phyloP scores from a whole-genome alignment of 345 rosid genomes.

The Citrus trifoliata region DNA sequence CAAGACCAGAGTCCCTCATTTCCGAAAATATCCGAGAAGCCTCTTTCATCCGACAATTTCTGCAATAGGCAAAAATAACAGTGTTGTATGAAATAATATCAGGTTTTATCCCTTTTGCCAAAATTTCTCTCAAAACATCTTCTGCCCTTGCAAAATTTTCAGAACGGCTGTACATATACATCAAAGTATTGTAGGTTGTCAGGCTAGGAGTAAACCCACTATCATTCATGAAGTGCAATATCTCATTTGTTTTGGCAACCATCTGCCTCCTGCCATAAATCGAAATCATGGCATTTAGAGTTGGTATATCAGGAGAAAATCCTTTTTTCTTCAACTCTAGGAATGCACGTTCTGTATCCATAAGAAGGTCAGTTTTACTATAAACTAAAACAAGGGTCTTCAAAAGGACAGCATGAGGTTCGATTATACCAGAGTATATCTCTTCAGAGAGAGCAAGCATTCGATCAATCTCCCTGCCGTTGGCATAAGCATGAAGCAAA shows the following conservation, averaged over 20 bases:
- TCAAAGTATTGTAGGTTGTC: slow-evolving; percentile 86
- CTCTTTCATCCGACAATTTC: slow-evolving; percentile 87
- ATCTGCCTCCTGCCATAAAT: slow-evolving; percentile 89
- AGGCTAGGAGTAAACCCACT: slow-evolving; percentile 72
- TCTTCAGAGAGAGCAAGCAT: slow-evolving; percentile 80
- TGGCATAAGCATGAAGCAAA: slow-evolving; percentile 91
- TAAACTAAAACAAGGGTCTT: slow-evolving; percentile 87
- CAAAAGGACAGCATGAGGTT: slow-evolving; percentile 71
- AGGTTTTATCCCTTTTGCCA: slow-evolving; percentile 75
- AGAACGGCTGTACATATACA: slow-evolving; percentile 87
- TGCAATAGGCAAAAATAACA: slow-evolving; percentile 78
- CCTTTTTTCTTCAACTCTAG: slow-evolving; percentile 65
- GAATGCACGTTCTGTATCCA: slow-evolving; percentile 82
- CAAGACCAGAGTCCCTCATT: slow-evolving; percentile 62
- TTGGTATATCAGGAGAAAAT: slow-evolving; percentile 62
- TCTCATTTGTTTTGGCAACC: slow-evolving; percentile 63
- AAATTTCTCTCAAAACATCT: slow-evolving; percentile 58
- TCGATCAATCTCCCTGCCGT: slow-evolving; percentile 69
- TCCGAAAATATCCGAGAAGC: slow-evolving; percentile 75
- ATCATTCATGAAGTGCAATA: slow-evolving; percentile 75
- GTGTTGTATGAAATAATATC: slow-evolving; percentile 89
- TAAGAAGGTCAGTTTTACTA: slow-evolving; percentile 74
- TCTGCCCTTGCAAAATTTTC: slow-evolving; percentile 66
- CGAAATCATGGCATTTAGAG: slow-evolving; percentile 88
- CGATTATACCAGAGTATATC: slow-evolving; percentile 68